Evolutionary conservation across 225 moss, liverwort and hornwort genomes (phyloP), one percentile per base, ranked within the genome.

Genomic region (Pseudoscleropodium purum): DNA sequence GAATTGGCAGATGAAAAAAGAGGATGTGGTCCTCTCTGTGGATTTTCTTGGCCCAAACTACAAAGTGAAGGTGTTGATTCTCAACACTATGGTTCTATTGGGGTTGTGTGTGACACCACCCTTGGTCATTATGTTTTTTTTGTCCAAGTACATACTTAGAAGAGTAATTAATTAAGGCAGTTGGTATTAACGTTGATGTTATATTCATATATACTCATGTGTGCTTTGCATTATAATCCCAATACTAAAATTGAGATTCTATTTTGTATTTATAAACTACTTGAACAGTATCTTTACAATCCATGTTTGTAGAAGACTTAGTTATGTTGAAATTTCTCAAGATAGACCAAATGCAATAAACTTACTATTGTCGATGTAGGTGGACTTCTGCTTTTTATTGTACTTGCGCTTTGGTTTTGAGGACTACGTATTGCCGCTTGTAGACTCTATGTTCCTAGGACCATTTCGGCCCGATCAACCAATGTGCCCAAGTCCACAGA

Each of bases 21-120:
- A 98, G 75, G 94, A 96, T 80, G 89, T 97, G 73, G 84, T 91
- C 37, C 82, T 98, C 70, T 92, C 94, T 29, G 92, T 98, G 85
- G 91, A 98, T 61, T 90, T 89, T 45, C 93, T 94, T 36, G 98
- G 98, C 34, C 98, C 98, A 34, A 95, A 98, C 86, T 97, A 96
- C 65, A 89, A 98, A 93, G 97, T 95, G 34, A 93, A 96, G 97
- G 98, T 98, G 31, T 87, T 83, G 73, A 74, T 74, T 74, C 61
- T 60, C 52, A 72, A 33, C 73, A 19, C 11, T 62, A 30, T 81
- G 29, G 63, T 52, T 73, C 63, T n/a, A 29, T 86, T 86, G 17
- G 59, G 23, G 25, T 79, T 79, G 18, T 78, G 45, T 36, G 29
- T 20, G 61, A 88, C 59, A 20, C 16, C 31, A 23, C 11, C 8